Evolutionary conservation across 1,284 basidiomycete species (phyloP), one percentile per base, ranked within the genome.

Genomic region (Ganoderma sinense): DNA sequence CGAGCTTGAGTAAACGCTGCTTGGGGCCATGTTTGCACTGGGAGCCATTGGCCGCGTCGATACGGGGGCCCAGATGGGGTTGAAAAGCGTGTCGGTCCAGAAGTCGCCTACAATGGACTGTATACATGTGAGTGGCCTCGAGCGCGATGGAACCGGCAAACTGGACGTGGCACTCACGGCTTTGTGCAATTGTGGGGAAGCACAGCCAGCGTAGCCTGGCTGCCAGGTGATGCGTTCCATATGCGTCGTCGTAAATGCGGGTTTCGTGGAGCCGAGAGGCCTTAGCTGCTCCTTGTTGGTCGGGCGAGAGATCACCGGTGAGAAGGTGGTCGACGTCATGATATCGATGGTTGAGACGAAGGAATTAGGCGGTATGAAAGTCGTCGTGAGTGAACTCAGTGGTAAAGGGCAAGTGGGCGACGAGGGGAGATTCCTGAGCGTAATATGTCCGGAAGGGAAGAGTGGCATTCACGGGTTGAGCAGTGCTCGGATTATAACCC

Each of bases 231-330:
- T 53, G n/a, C 23, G 36, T 7, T 53, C 55, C 16, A 26, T 13
- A 4, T 26, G 51, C 13, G 23, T 56, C 14, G 39, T 39, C 20
- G 26, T 16, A 40, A 65, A 26, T 23, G 33, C 33, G n/a, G 62
- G 62, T 64, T 55, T 65, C 36, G n/a, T 23, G 26, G 36, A 59
- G 20, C 13, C 56, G 20, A 61, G 41, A 2, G 59, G 59, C 23
- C 39, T 43, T 4, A 29, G 40, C 36, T 59, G 62, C n/a, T 56
- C 55, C 33, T 41, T 41, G 16, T 60, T 64, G 8, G 45, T 29
- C 14, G 72, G 72, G 13, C 68, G 70, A 16, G 70, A 64, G 33
- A 73, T 71, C 23, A 73, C 55, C 5, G 60, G 70, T 16, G 72
- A 73, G 45, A 73, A 73, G 39, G 29, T 31, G 41, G 14, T 61